Percentiles rank a stretch among this genome's conserved stretches.
These are phyloP conservation scores for Blastobotrys aristatus DNA, from an alignment of 1,139 yeast species.

Conservation along the genomic window DNA sequence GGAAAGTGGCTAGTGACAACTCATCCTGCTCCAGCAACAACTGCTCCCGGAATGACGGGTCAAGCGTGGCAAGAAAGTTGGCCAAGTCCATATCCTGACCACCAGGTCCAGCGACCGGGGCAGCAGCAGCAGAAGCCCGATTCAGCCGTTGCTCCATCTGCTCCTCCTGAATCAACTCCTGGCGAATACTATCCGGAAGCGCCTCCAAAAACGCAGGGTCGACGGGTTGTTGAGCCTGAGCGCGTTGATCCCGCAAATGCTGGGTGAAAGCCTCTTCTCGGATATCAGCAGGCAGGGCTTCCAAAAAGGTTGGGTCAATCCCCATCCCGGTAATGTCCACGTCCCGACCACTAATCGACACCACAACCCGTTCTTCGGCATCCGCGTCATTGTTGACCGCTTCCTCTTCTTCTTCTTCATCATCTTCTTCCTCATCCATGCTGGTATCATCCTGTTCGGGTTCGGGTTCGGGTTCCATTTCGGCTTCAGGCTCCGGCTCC, in stretches of 20 bases:
- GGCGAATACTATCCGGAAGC: conserved; percentile 67
- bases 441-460: conserved; percentile 21
- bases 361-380: conserved; percentile 53
- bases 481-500: conserved; percentile 20
- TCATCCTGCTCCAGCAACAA: conserved; percentile 35
- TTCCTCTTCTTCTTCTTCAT: conserved; percentile 3
- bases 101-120: conserved; percentile 4
- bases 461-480: conserved; percentile 13
- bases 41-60: conserved; percentile 35
- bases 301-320: conserved; percentile 85
- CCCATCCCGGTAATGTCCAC: conserved; percentile 89
- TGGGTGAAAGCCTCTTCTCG: conserved; percentile 89
- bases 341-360: conserved; percentile 69
- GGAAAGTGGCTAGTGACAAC: conserved; percentile 30
- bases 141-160: conserved; percentile 22
- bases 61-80: conserved; percentile 34
- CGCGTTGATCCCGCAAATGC: conserved; percentile 60
- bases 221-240: conserved; percentile 36
- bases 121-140: conserved; percentile 13
- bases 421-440: conserved; percentile 11
- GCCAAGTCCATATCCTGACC: conserved; percentile 30
- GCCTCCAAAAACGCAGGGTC: conserved; percentile 82
- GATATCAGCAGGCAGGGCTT: conserved; percentile 90
- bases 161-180: conserved; percentile 70
- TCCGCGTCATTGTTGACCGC: conserved; percentile 15